Conservation (phyloP, 805 yeast species). For the Kregervanrija fluxuum region DNA sequence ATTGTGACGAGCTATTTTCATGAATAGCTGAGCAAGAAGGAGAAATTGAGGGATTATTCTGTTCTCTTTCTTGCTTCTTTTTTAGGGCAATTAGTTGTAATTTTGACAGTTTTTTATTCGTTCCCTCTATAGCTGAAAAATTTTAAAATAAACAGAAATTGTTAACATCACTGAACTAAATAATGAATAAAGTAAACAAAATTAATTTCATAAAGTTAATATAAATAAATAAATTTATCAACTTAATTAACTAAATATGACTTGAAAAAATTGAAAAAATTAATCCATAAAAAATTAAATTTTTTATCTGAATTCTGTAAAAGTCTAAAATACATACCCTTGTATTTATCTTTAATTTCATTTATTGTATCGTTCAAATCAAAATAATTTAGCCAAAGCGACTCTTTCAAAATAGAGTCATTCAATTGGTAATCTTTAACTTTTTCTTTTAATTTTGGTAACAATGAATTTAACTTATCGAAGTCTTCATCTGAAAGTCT, state of each 20-base stretch:
- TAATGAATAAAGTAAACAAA: neutral
- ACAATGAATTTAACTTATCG: slow-evolving; percentile 32
- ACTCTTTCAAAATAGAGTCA: slow-evolving; percentile 47
- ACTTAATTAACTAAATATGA: too few species aligned
- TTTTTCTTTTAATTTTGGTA: slow-evolving; percentile 36
- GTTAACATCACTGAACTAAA: neutral
- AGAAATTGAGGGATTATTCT: neutral
- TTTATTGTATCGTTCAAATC: slow-evolving; percentile 44
- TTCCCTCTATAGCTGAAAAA: too few species aligned
- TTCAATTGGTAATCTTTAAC: slow-evolving; percentile 36
- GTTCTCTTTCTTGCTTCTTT: slow-evolving; percentile 2
- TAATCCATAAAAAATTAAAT: too few species aligned
- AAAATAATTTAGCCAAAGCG: slow-evolving; percentile 53
- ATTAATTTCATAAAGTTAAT: too few species aligned
- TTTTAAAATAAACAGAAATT: neutral
- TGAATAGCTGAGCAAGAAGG: neutral
- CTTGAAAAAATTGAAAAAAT: too few species aligned
- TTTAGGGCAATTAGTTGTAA: slow-evolving; percentile 11
- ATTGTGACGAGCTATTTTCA: neutral
- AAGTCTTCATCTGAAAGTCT: slow-evolving; percentile 34
- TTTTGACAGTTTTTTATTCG: slow-evolving; percentile 10
- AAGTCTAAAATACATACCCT: slow-evolving; percentile 18
- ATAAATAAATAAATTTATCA: too few species aligned
- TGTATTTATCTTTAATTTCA: slow-evolving; percentile 34
- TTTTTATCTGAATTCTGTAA: too few species aligned